Evolutionary conservation across 257 asterid genomes (phyloP), one percentile per base, ranked within the genome.

Genomic region (Nicotiana knightiana): DNA sequence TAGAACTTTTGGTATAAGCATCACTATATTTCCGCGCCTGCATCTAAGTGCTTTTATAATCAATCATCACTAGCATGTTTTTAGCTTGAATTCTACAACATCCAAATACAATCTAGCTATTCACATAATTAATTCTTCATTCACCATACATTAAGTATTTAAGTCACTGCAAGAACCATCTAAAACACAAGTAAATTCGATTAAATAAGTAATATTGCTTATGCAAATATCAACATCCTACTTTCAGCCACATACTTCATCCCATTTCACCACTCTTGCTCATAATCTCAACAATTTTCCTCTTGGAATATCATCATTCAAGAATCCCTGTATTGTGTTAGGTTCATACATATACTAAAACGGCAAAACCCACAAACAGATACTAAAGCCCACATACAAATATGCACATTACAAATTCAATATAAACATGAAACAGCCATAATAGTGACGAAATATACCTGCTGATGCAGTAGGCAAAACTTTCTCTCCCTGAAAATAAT

Each of bases 401-500:
- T 51, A 73, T 48, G 4, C 37, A 73, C 12, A 26, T 48, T 8
- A 28, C 3, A 75, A 24, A 75, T 75, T 75, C 28, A 75, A 8
- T 53, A 75, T 51, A 13, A 43, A 51, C 63, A 75, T 15, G 16
- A 51, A 75, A 9, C 64, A 51, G 51, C 15, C 61, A 46, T n/a
- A 46, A 73, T 17, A 24, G 35, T 6, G 13, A 8, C 39, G 43
- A 33, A 30, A 43, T n/a, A 48, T 59, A 71, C 84, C 84, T 35
- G 61, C 67, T 32, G 77, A 57, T 28, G 53, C 81, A 71, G 73
- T 32, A 3, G 73, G 76, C 67, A 68, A 46, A 58, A 1, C 37
- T 55, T 82, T 82, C 32, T 35, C 84, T 62, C 78, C 84, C 84
- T 82, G 84, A 82, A 82, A 68, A 33, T 21, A 15, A 51, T 24